Evolutionary conservation across 257 asterid genomes (phyloP).

Genomic region (Jacaranda mimosifolia): DNA sequence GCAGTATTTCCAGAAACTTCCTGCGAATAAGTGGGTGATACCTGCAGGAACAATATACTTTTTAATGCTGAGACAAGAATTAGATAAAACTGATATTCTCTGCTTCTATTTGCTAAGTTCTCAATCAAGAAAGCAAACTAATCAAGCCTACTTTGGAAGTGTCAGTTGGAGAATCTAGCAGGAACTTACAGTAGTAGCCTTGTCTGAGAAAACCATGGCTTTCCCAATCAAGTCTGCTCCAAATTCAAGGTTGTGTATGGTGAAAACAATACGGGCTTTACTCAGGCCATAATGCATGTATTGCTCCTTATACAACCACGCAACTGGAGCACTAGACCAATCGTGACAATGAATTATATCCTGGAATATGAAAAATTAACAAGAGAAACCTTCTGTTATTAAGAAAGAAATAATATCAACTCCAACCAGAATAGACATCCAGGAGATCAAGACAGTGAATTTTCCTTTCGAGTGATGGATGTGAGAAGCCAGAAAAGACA

Average conservation of each 20-base stretch:
- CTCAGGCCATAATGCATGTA: conserved; percentile 85
- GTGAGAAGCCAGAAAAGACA: not conserved
- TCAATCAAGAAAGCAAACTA: conserved; percentile 23
- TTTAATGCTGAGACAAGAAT: conserved; percentile 26
- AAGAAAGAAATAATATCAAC: conserved; percentile 14
- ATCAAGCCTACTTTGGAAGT: conserved; percentile 20
- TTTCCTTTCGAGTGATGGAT: not conserved
- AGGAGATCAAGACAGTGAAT: conserved; percentile 27
- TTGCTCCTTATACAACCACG: conserved; percentile 93
- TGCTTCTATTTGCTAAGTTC: conserved; percentile 26
- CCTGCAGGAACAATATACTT: conserved; percentile 57
- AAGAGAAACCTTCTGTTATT: conserved; percentile 25
- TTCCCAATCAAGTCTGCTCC: conserved; percentile 81
- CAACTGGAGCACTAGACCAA: conserved; percentile 99
- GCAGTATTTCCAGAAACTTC: conserved; percentile 86
- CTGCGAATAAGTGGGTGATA: conserved; percentile 89
- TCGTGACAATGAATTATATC: conserved; percentile 97
- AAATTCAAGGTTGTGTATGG: conserved; percentile 97
- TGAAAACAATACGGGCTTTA: conserved; percentile 90
- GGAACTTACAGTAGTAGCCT: conserved; percentile 88
- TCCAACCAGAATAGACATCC: conserved; percentile 28
- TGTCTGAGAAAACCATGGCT: conserved; percentile 83
- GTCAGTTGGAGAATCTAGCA: conserved; percentile 6
- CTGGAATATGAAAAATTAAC: conserved; percentile 51
- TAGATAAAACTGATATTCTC: conserved; percentile 8